A percentile compares a stretch with the other conserved stretches of the same genome.
Conservation (phyloP, 805 yeast genomes). For the Teunomyces cretensis region DNA sequence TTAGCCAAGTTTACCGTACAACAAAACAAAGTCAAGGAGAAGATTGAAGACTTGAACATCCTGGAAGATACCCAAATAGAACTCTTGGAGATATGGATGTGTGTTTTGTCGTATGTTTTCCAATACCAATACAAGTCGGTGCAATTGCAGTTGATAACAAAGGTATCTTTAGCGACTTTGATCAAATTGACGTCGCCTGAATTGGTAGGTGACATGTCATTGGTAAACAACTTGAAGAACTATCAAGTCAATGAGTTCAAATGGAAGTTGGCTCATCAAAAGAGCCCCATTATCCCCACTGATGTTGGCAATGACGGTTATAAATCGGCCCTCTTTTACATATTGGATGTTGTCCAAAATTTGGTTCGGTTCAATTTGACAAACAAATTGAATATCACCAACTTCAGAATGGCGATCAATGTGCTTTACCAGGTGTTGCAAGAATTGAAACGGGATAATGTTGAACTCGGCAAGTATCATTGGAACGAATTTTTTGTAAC, state of each 20-base stretch:
- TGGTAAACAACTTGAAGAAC: slow-evolving; percentile 9
- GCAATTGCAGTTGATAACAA: slow-evolving; percentile 22
- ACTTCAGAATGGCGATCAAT: slow-evolving; percentile 26
- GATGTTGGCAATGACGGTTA: slow-evolving; percentile 19
- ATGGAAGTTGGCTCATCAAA: slow-evolving; percentile 45
- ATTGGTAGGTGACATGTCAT: not conserved
- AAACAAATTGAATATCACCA: slow-evolving; percentile 31
- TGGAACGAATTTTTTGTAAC: slow-evolving; percentile 38
- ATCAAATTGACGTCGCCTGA: slow-evolving; percentile 23
- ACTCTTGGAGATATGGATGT: slow-evolving; percentile 34
- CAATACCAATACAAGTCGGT: slow-evolving; percentile 37
- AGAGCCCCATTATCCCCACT: slow-evolving; percentile 32
- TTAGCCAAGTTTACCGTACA: slow-evolving; percentile 15
- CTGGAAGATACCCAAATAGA: slow-evolving; percentile 15
- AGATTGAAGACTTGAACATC: slow-evolving; percentile 15
- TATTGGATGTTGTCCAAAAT: slow-evolving; percentile 29
- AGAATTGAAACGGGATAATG: slow-evolving; percentile 15
- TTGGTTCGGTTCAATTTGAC: slow-evolving; percentile 40
- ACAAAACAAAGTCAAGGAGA: slow-evolving; percentile 7
- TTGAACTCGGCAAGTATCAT: slow-evolving; percentile 23
- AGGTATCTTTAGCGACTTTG: slow-evolving; percentile 26
- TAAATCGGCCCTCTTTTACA: slow-evolving; percentile 33
- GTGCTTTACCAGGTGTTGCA: slow-evolving; percentile 25
- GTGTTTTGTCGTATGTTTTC: slow-evolving; percentile 36
- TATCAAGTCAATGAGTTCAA: slow-evolving; percentile 33